Percentiles rank a stretch among this genome's conserved stretches.
These are phyloP conservation scores for Leccinum obscurum DNA, from an alignment of 768 basidiomycete genomes.

Conservation along the genomic window DNA sequence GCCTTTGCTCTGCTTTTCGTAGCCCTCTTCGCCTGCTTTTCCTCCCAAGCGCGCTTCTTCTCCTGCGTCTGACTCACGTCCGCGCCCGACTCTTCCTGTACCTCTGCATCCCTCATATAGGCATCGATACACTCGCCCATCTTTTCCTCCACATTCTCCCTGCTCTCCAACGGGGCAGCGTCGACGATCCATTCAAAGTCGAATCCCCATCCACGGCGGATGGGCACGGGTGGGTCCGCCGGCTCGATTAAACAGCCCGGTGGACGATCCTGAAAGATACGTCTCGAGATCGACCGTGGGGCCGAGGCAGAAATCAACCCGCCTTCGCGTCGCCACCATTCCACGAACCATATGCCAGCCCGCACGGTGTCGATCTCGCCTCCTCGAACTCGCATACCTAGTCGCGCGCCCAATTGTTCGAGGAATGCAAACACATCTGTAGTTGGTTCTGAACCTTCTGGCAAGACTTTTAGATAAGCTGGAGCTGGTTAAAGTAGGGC, in stretches of 20 bases:
- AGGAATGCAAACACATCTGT: constrained; percentile 67
- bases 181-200: constrained; percentile 70
- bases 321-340: constrained; percentile 85
- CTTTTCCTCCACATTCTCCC: constrained; percentile 49
- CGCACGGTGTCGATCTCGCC: constrained; percentile 68
- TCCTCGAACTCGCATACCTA: constrained; percentile 82
- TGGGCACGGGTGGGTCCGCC: background rate
- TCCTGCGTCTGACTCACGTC: constrained; percentile 70
- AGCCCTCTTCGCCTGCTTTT: constrained; percentile 40
- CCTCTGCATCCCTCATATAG: constrained; percentile 43
- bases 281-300: constrained; percentile 24
- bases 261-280: background rate
- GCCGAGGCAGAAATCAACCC: constrained; percentile 53
- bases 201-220: constrained; percentile 77
- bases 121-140: constrained; percentile 73
- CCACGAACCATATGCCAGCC: constrained; percentile 79
- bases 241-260: background rate
- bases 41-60: constrained; percentile 54
- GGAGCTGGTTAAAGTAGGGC: constrained; percentile 47
- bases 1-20: constrained; percentile 34
- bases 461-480: constrained; percentile 66
- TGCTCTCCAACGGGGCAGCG: constrained; percentile 6
- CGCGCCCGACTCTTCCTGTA: constrained; percentile 54
- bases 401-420: constrained; percentile 62
- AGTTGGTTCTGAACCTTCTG: constrained; percentile 53